phyloP scores from a whole-genome alignment of 2,329 filamentous ascomycete species.

The Xylaria arbuscula region DNA sequence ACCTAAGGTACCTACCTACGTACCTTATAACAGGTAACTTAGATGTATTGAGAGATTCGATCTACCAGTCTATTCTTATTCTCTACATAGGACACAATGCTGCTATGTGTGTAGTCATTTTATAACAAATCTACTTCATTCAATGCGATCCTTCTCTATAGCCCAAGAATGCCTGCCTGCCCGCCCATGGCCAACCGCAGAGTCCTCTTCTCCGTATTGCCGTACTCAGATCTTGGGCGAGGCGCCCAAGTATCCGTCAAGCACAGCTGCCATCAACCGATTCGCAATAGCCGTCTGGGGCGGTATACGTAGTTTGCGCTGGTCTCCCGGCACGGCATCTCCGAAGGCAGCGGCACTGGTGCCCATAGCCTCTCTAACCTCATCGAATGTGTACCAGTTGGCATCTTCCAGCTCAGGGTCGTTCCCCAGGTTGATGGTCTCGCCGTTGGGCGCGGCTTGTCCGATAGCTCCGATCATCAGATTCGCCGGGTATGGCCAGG shows the following conservation, averaged over 20 bases:
- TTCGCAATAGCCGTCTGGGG: conserved; percentile 92
- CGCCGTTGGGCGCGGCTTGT: conserved; percentile 81
- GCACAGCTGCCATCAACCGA: conserved; percentile 81
- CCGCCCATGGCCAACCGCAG: background rate
- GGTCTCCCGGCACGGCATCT: conserved; percentile 70
- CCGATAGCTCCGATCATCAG: conserved; percentile 90
- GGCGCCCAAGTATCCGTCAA: conserved; percentile 35
- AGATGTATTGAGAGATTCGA: background rate
- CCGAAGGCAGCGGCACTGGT: conserved; percentile 72
- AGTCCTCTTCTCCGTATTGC: background rate
- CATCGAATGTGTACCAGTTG: conserved; percentile 86
- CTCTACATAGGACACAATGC: background rate
- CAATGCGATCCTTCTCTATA: conserved; percentile 7
- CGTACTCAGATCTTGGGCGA: conserved; percentile 35
- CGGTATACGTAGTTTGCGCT: conserved; percentile 82
- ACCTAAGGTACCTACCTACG: background rate
- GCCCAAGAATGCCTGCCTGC: background rate
- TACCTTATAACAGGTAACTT: background rate
- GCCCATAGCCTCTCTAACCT: conserved; percentile 79
- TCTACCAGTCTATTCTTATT: background rate
- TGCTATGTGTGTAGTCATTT: background rate
- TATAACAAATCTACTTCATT: background rate
- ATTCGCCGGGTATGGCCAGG: conserved; percentile 87
- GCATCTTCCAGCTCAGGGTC: conserved; percentile 93
- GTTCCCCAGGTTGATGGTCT: conserved; percentile 83